Evolutionary conservation across 2,329 filamentous ascomycete genomes (phyloP).

Genomic region (Epicoccum nigrum): DNA sequence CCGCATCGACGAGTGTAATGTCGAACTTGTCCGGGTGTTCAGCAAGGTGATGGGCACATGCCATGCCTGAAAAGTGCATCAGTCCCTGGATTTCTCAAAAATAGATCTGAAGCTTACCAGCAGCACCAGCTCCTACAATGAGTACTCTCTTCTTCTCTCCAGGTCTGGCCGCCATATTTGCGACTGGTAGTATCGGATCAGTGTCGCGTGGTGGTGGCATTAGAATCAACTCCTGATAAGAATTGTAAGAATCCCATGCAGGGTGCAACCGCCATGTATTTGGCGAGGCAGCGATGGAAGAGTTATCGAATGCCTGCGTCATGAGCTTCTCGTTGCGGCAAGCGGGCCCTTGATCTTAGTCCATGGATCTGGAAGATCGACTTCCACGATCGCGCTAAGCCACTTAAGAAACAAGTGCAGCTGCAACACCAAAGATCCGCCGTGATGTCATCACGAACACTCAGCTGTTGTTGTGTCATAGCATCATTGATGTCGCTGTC

Average conservation of each 20-base stretch:
- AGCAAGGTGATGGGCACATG: slow-evolving; percentile 69
- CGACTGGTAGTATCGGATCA: slow-evolving; percentile 40
- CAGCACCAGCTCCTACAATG: slow-evolving; percentile 50
- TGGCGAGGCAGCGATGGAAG: slow-evolving; percentile 19
- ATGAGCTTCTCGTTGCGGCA: slow-evolving; percentile 38
- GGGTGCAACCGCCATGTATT: slow-evolving; percentile 5
- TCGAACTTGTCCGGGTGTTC: slow-evolving; percentile 70
- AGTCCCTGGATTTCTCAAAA: neutral
- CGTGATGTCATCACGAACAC: slow-evolving; percentile 9
- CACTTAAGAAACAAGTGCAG: neutral
- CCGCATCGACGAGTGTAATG: slow-evolving; percentile 61
- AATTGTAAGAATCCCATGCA: neutral
- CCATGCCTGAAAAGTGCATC: slow-evolving; percentile 55
- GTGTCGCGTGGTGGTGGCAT: slow-evolving; percentile 34
- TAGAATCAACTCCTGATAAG: slow-evolving; percentile 2
- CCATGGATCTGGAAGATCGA: slow-evolving; percentile 2
- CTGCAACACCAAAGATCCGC: slow-evolving; percentile 2
- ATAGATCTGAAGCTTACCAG: slow-evolving; percentile 34
- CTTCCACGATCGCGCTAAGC: slow-evolving; percentile 23
- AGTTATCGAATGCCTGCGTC: slow-evolving; percentile 37
- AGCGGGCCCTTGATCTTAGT: slow-evolving; percentile 10
- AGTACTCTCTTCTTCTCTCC: slow-evolving; percentile 47
- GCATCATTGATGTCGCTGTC: slow-evolving; percentile 10
- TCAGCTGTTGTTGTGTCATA: slow-evolving; percentile 20
- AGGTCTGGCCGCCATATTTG: slow-evolving; percentile 39